Evolutionary conservation across 805 yeast species (phyloP).

Genomic region (Diddensiella santjacobensis): DNA sequence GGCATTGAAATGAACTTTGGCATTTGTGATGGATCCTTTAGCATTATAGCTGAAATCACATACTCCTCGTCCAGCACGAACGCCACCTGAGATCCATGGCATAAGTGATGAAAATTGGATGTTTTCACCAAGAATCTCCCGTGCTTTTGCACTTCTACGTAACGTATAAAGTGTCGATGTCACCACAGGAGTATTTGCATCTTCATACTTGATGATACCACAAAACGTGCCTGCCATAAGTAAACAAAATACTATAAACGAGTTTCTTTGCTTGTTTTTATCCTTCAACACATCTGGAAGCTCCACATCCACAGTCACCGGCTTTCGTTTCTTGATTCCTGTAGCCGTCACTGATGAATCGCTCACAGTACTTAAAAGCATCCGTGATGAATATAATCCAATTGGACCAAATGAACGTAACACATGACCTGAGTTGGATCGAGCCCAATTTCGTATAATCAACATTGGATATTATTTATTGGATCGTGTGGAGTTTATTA

Average conservation of each 20-base stretch:
- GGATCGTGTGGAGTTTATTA: too few relatives aligned
- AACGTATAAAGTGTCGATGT: constrained; percentile 81
- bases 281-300: constrained; percentile 57
- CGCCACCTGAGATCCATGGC: constrained; percentile 87
- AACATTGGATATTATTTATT: too few relatives aligned
- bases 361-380: not conserved
- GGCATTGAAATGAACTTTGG: constrained; percentile 63
- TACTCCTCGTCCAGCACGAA: constrained; percentile 78
- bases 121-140: constrained; percentile 64
- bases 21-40: constrained; percentile 57
- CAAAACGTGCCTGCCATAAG: constrained; percentile 53
- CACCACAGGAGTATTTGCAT: constrained; percentile 83
- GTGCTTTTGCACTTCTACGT: constrained; percentile 67
- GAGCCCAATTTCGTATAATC: too few relatives aligned
- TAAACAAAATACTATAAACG: constrained; percentile 52
- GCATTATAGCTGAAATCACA: constrained; percentile 72
- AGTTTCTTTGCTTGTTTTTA: constrained; percentile 46
- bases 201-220: constrained; percentile 88
- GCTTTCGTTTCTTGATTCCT: constrained; percentile 9
- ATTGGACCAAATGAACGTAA: not conserved
- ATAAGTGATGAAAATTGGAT: constrained; percentile 67
- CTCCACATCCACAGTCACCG: constrained; percentile 66
- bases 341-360: not conserved
- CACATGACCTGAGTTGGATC: too few relatives aligned
- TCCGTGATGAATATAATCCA: not conserved